A percentile compares a stretch with the other conserved stretches of the same genome.
phyloP scores from a whole-genome alignment of 305 asterid species.

The Solanum hybrid region DNA sequence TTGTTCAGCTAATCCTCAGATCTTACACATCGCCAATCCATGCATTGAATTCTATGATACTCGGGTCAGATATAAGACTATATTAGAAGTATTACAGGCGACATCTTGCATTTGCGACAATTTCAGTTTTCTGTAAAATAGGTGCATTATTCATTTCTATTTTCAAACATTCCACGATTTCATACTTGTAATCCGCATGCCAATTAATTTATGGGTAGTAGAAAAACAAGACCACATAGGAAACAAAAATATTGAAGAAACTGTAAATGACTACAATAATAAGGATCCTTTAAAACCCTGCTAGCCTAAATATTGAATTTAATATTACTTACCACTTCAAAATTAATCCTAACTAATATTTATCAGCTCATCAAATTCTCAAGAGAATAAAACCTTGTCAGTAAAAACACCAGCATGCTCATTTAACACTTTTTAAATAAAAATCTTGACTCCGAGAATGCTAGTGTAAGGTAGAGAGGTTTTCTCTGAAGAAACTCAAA shows the following conservation, averaged over 20 bases:
- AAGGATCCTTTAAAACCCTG: neutral
- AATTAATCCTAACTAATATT: neutral
- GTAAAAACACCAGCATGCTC: conserved; percentile 79
- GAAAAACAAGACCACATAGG: neutral
- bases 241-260: neutral
- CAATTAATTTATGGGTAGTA: neutral
- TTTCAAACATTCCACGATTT: neutral
- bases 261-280: neutral
- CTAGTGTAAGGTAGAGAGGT: neutral
- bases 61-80: too few species aligned
- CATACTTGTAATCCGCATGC: neutral
- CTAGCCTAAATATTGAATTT: neutral
- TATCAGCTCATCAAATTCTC: neutral
- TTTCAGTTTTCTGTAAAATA: too few species aligned
- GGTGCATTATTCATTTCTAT: neutral
- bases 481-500: neutral
- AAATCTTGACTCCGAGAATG: neutral
- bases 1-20: too few species aligned
- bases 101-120: too few species aligned
- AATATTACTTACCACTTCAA: neutral
- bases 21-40: too few species aligned
- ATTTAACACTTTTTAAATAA: conserved; percentile 18
- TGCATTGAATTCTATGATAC: too few species aligned
- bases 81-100: too few species aligned
- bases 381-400: conserved; percentile 22